Evolutionary conservation across 1,284 basidiomycete genomes (phyloP).

Genomic region (Hypsizygus ulmarius): DNA sequence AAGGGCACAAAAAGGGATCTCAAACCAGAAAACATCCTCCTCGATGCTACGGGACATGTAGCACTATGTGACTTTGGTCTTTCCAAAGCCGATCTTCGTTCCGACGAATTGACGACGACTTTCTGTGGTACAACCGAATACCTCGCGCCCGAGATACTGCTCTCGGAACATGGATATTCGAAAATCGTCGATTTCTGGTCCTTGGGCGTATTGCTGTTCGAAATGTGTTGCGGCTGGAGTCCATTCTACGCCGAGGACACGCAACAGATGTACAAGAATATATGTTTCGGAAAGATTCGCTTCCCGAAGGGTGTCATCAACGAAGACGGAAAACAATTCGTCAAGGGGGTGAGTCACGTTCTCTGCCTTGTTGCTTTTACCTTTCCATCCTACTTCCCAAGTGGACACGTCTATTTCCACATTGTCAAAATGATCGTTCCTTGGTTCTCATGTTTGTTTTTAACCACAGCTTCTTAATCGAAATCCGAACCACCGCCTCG

Average conservation of each 20-base stretch:
- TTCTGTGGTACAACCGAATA: constrained; percentile 98
- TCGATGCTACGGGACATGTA: constrained; percentile 96
- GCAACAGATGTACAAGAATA: constrained; percentile 99
- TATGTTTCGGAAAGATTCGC: constrained; percentile 98
- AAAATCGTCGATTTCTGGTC: constrained; percentile 99
- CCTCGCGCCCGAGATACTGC: constrained; percentile 96
- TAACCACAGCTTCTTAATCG: constrained; percentile 84
- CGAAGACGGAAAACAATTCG: constrained; percentile 99
- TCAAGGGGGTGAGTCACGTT: constrained; percentile 81
- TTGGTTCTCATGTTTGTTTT: constrained; percentile 17
- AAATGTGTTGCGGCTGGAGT: constrained; percentile 99
- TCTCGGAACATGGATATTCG: constrained; percentile 98
- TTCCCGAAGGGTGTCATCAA: constrained; percentile 97
- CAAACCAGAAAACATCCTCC: constrained; percentile 96
- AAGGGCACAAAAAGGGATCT: constrained; percentile 61
- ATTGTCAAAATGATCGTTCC: constrained; percentile 14
- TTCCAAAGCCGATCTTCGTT: constrained; percentile 91
- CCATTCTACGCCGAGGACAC: constrained; percentile 99
- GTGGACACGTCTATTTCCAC: background rate
- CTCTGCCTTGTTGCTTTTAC: background rate
- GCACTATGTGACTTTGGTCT: constrained; percentile 97
- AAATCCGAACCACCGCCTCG: constrained; percentile 95
- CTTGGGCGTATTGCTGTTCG: constrained; percentile 86
- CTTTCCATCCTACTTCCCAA: constrained; percentile 8
- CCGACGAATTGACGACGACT: constrained; percentile 95